phyloP scores from a whole-genome alignment of 2,329 filamentous ascomycete genomes.

The Aspergillus quadrilineatus region DNA sequence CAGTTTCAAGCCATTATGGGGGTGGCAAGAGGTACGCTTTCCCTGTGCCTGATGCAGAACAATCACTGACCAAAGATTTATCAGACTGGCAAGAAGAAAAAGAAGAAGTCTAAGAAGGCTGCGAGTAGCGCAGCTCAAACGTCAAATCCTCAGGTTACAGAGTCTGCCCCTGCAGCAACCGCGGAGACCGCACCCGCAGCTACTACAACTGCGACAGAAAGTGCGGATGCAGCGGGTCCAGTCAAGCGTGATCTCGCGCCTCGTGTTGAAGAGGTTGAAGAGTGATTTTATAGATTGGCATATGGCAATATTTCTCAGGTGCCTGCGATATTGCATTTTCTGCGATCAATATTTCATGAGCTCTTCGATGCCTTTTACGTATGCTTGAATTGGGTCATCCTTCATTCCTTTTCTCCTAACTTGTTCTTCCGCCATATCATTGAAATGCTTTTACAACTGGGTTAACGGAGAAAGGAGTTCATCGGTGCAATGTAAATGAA shows the following conservation, averaged over 20 bases:
- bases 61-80: constrained; percentile 10
- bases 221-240: constrained; percentile 33
- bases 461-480: constrained; percentile 5
- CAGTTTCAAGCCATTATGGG: constrained; percentile 93
- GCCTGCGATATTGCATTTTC: background rate
- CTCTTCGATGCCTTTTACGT: background rate
- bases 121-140: constrained; percentile 13
- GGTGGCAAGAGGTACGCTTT: constrained; percentile 84
- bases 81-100: constrained; percentile 41
- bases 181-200: constrained; percentile 26
- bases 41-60: background rate
- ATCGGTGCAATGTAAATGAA: background rate
- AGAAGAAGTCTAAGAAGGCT: constrained; percentile 39
- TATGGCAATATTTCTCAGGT: background rate
- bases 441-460: background rate
- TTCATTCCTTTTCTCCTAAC: background rate
- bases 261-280: constrained; percentile 48
- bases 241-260: constrained; percentile 44
- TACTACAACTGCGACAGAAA: constrained; percentile 40
- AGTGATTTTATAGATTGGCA: constrained; percentile 25
- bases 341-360: constrained; percentile 3
- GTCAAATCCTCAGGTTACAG: constrained; percentile 10
- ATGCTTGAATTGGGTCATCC: background rate
- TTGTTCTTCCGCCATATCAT: background rate
- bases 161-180: constrained; percentile 26